Evolutionary conservation across 1,139 yeast species (phyloP).

Genomic region (Scheffersomyces stambukii): DNA sequence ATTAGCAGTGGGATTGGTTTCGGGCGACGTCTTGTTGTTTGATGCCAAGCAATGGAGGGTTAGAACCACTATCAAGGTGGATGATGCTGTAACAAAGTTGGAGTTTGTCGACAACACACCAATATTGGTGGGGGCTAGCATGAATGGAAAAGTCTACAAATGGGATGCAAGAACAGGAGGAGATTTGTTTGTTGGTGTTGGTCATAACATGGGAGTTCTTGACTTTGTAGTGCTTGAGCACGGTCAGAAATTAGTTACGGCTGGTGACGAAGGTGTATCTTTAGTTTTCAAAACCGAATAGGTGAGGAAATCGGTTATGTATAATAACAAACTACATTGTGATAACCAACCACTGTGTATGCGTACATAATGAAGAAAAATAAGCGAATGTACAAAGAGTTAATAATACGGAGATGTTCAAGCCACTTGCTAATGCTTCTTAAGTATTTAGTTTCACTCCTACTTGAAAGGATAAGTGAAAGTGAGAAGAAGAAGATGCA

Average conservation of each 20-base stretch:
- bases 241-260: slow-evolving; percentile 74
- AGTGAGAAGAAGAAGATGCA: no score
- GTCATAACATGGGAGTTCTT: slow-evolving; percentile 91
- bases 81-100: slow-evolving; percentile 81
- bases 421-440: no score
- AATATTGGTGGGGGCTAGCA: slow-evolving; percentile 63
- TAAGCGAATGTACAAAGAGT: no score
- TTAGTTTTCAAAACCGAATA: slow-evolving; percentile 46
- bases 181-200: slow-evolving; percentile 72
- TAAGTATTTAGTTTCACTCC: no score
- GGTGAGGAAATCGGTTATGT: no score
- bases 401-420: no score
- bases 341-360: no score
- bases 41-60: slow-evolving; percentile 86
- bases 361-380: no score
- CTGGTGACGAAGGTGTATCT: slow-evolving; percentile 98
- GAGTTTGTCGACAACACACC: slow-evolving; percentile 58
- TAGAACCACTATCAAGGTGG: slow-evolving; percentile 63
- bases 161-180: slow-evolving; percentile 89
- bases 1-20: slow-evolving; percentile 84
- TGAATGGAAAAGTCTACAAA: slow-evolving; percentile 81
- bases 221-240: slow-evolving; percentile 68
- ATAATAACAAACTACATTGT: no score
- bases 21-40: slow-evolving; percentile 77
- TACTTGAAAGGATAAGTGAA: no score